A percentile compares a stretch with the other conserved stretches of the same genome.
These are phyloP conservation scores for Populus pruinosa DNA, from an alignment of 345 rosid species.

Conservation along the genomic window DNA sequence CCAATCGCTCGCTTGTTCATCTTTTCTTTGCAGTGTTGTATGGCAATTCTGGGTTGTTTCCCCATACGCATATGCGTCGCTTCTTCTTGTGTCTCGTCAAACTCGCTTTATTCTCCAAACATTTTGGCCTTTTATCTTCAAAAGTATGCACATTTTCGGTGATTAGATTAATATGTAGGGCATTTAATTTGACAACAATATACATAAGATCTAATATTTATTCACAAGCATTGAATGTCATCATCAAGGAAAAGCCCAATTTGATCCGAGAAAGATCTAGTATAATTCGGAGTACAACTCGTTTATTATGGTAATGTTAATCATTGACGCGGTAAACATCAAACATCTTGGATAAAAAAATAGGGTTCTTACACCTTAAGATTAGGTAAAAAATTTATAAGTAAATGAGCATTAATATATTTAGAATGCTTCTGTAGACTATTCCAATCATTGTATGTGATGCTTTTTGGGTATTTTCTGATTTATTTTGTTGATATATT, in stretches of 20 bases:
- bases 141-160: conserved; percentile 17
- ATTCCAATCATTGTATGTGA: rapidly evolving
- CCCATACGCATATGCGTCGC: conserved; percentile 14
- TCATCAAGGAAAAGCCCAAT: neutral
- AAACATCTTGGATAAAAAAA: too few relatives aligned
- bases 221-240: too few relatives aligned
- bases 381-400: too few relatives aligned
- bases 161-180: conserved; percentile 19
- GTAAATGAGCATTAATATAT: too few relatives aligned
- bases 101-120: conserved; percentile 13
- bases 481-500: too few relatives aligned
- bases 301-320: too few relatives aligned
- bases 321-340: too few relatives aligned
- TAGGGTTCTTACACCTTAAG: too few relatives aligned
- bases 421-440: rapidly evolving
- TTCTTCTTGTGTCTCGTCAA: conserved; percentile 41
- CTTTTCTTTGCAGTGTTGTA: conserved; percentile 21
- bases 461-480: rapidly evolving
- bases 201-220: neutral
- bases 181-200: conserved; percentile 13
- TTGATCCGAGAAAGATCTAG: neutral
- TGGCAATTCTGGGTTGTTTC: conserved; percentile 20
- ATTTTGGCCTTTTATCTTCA: conserved; percentile 17
- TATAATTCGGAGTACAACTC: too few relatives aligned
- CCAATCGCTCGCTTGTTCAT: conserved; percentile 29